Conservation (phyloP, 345 rosid genomes). For the Linum usitatissimum region DNA sequence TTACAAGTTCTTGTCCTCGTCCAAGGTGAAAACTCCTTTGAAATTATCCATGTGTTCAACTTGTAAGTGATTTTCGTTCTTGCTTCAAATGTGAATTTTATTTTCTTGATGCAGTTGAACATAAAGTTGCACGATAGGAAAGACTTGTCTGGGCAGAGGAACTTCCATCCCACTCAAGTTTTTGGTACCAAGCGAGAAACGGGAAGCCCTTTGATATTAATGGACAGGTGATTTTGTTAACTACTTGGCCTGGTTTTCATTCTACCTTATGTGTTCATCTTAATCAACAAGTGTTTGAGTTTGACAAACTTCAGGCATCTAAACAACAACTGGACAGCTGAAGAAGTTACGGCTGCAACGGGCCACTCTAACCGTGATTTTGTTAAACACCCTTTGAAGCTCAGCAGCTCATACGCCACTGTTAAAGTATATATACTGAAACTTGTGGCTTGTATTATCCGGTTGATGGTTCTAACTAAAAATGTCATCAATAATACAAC, state of each 20-base stretch:
- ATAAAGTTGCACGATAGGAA: constrained; percentile 40
- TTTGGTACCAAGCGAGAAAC: constrained; percentile 31
- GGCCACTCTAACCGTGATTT: constrained; percentile 35
- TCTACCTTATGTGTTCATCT: too few species aligned
- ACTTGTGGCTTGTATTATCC: background rate
- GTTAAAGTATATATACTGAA: constrained; percentile 30
- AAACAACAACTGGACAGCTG: constrained; percentile 40
- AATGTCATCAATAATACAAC: background rate
- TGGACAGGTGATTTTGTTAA: constrained; percentile 28
- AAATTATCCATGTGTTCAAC: background rate
- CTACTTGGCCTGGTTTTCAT: too few species aligned
- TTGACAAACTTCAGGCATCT: constrained; percentile 26
- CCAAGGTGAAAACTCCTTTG: constrained; percentile 34
- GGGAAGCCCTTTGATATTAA: constrained; percentile 18
- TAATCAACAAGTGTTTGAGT: too few species aligned
- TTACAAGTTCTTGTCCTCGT: constrained; percentile 61
- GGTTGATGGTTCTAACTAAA: background rate
- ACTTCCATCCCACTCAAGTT: constrained; percentile 53
- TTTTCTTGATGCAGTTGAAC: constrained; percentile 46
- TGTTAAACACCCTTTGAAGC: constrained; percentile 51
- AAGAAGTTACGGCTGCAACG: constrained; percentile 48
- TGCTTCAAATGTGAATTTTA: background rate
- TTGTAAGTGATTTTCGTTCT: constrained; percentile 17
- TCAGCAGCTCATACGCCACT: constrained; percentile 54
- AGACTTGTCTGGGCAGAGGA: constrained; percentile 68